phyloP scores from a whole-genome alignment of 169 alveolate genomes.

The Sarcocystis neurona region DNA sequence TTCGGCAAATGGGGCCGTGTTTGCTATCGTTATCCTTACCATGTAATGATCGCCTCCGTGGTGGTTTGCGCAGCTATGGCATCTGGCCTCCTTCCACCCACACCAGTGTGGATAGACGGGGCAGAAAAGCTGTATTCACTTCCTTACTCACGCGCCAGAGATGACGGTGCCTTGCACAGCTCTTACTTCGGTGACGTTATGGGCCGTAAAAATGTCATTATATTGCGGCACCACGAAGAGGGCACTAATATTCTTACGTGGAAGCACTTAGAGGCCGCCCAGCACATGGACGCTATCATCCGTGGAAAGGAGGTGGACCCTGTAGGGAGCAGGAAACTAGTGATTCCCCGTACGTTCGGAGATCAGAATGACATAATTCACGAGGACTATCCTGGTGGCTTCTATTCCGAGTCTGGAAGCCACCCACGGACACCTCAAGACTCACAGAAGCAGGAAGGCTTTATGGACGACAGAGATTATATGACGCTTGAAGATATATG shows the following conservation, averaged over 20 bases:
- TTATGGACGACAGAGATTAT: constrained; percentile 63
- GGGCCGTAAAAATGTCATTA: constrained; percentile 69
- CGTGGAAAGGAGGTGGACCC: constrained; percentile 79
- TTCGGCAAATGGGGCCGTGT: constrained; percentile 61
- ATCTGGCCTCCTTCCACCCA: constrained; percentile 73
- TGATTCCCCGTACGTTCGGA: constrained; percentile 64
- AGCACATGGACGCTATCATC: constrained; percentile 70
- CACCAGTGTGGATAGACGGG: constrained; percentile 74
- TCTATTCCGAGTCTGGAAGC: constrained; percentile 29
- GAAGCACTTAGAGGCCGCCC: constrained; percentile 72
- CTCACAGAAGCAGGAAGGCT: no score
- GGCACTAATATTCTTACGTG: constrained; percentile 77
- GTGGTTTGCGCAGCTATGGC: constrained; percentile 49
- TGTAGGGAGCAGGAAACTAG: constrained; percentile 72
- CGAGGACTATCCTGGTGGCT: not conserved
- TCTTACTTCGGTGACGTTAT: constrained; percentile 69
- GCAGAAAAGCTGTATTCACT: constrained; percentile 76
- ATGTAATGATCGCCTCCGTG: constrained; percentile 45
- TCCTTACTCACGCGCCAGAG: constrained; percentile 74
- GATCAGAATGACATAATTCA: constrained; percentile 42
- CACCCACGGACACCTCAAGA: constrained; percentile 45
- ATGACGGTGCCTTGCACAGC: constrained; percentile 69
- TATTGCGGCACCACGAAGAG: constrained; percentile 64
- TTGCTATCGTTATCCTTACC: constrained; percentile 58
- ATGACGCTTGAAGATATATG: constrained; percentile 74